These are phyloP conservation scores for Talaromyces sp. DNA, from an alignment of 2,329 filamentous ascomycete species.

Conservation along the genomic window DNA sequence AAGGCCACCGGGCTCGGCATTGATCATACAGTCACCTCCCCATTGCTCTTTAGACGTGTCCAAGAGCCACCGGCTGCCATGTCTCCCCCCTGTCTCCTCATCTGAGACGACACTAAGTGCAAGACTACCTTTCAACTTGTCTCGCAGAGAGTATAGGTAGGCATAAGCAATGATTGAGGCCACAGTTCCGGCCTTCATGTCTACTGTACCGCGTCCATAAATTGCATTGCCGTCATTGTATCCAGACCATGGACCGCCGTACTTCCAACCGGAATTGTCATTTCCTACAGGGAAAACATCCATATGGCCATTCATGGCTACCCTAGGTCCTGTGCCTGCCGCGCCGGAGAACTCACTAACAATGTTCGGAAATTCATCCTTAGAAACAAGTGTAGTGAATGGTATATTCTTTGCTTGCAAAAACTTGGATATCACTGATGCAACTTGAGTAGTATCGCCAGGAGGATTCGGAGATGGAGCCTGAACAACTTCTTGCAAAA, in stretches of 20 bases:
- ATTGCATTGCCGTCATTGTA: slow-evolving; percentile 27
- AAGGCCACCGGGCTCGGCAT: slow-evolving; percentile 35
- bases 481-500: slow-evolving; percentile 30
- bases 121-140: slow-evolving; percentile 17
- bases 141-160: slow-evolving; percentile 21
- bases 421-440: slow-evolving; percentile 26
- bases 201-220: slow-evolving; percentile 35
- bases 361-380: slow-evolving; percentile 27
- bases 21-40: slow-evolving; percentile 36
- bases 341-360: slow-evolving; percentile 20
- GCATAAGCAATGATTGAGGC: slow-evolving; percentile 35
- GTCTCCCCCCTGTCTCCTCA: slow-evolving; percentile 36
- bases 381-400: slow-evolving; percentile 23
- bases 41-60: slow-evolving; percentile 24
- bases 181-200: slow-evolving; percentile 41
- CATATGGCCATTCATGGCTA: slow-evolving; percentile 41
- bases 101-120: slow-evolving; percentile 32
- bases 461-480: slow-evolving; percentile 35
- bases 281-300: slow-evolving; percentile 36
- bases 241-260: slow-evolving; percentile 32
- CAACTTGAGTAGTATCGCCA: slow-evolving; percentile 31
- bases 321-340: slow-evolving; percentile 19
- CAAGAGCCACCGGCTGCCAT: slow-evolving; percentile 31
- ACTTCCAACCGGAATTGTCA: slow-evolving; percentile 23
- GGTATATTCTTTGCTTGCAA: slow-evolving; percentile 19